Evolutionary conservation across 768 basidiomycete species (phyloP).

Genomic region (Arthromyces matolae): DNA sequence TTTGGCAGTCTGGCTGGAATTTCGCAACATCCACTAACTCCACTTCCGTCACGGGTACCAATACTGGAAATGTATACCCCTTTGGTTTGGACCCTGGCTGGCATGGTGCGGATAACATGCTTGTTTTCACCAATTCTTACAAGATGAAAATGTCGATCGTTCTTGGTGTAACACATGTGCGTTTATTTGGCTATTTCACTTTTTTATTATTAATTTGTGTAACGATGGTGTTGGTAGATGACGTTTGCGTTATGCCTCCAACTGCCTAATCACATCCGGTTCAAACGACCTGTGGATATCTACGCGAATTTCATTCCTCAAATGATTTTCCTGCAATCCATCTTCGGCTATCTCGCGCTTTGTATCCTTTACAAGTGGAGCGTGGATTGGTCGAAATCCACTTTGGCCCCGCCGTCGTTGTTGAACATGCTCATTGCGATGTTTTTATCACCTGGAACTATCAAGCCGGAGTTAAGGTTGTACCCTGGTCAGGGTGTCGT

Average conservation of each 20-base stretch:
- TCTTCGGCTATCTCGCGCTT: slow-evolving; percentile 93
- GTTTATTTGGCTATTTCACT: slow-evolving; percentile 22
- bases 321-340: slow-evolving; percentile 94
- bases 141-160: slow-evolving; percentile 99
- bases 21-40: slow-evolving; percentile 55
- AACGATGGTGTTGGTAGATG: slow-evolving; percentile 59
- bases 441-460: slow-evolving; percentile 87
- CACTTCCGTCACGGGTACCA: slow-evolving; percentile 42
- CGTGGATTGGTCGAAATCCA: slow-evolving; percentile 78
- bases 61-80: slow-evolving; percentile 75
- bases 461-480: slow-evolving; percentile 65
- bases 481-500: slow-evolving; percentile 86
- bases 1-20: slow-evolving; percentile 88
- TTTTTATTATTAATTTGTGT: slow-evolving; percentile 4
- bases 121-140: slow-evolving; percentile 97
- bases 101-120: slow-evolving; percentile 88
- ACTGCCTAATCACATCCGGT: slow-evolving; percentile 91
- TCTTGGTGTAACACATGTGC: slow-evolving; percentile 92
- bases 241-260: slow-evolving; percentile 96
- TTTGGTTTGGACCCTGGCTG: slow-evolving; percentile 94
- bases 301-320: slow-evolving; percentile 96
- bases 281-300: slow-evolving; percentile 83
- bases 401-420: slow-evolving; percentile 77
- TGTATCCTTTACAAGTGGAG: slow-evolving; percentile 98
- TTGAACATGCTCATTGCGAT: slow-evolving; percentile 95